Evolutionary conservation across 2,329 filamentous ascomycete genomes (phyloP), one percentile per base, ranked within the genome.

Genomic region (Triangularia verruculosa): DNA sequence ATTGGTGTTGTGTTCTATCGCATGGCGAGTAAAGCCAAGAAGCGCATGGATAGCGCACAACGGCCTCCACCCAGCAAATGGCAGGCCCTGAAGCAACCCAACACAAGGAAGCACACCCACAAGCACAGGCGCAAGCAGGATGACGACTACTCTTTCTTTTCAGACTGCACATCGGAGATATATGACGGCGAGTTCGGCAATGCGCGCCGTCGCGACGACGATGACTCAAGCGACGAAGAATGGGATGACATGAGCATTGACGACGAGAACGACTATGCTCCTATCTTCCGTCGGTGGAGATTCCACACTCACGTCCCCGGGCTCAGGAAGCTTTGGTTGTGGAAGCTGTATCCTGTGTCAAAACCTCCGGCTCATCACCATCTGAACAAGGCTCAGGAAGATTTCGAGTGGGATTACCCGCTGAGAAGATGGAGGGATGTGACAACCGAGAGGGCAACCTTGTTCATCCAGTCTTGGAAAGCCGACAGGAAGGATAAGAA

Each of bases 391-490:
- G 51, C 20, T 24, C 62, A 59, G 20, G 63, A 65, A 28, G 24
- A n/a, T 2, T 20, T 47, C 7, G 60, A 65, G 51, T 62, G 59
- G 60, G 60, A 65, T 51, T 63, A 65, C 13, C 61, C 64, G 20
- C n/a, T 60, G 30, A 59, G 51, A 22, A 57, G 60, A 7, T 32
- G 27, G 27, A 34, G 24, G 7, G 17, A 53, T 28, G 17, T 32
- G 15, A 25, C 13, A 5, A 34, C 15, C 25, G 43, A 20, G 39
- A 47, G 11, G n/a, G n/a, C 8, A 1, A 34, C 27, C 1, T 9
- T 51, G 7, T 22, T 22, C 3, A 11, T 27, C n/a, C 22, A 6
- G n/a, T 47, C 39, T 4, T 47, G n/a, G 39, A 47, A 20, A 17
- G n/a, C 17, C 5, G 20, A 17, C 9, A 27, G 34, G 20, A 53